Evolutionary conservation across 306 rosid genomes (phyloP).

Genomic region (Astragalus membranaceus): DNA sequence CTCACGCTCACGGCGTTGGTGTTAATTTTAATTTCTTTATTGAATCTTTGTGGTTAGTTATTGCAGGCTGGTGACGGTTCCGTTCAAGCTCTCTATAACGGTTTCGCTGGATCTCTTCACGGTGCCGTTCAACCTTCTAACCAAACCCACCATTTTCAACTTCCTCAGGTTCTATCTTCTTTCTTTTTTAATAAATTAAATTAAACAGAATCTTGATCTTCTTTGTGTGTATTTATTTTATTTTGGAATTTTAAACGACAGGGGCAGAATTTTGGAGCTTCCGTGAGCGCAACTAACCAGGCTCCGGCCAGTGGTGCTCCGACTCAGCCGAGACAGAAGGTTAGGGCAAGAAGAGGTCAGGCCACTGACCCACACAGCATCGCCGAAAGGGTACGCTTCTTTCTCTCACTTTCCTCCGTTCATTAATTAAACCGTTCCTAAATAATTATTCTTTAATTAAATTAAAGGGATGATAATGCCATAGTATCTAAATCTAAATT

Average conservation of each 20-base stretch:
- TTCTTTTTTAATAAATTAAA: background rate
- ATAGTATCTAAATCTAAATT: no score
- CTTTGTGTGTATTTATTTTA: background rate
- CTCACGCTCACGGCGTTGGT: background rate
- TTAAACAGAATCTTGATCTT: background rate
- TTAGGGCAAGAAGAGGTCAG: constrained; percentile 94
- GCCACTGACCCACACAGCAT: constrained; percentile 99
- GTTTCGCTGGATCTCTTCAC: constrained; percentile 56
- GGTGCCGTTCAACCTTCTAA: constrained; percentile 25
- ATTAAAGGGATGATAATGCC: no score
- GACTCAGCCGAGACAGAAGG: constrained; percentile 80
- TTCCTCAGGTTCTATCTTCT: constrained; percentile 35
- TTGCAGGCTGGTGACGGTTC: constrained; percentile 38
- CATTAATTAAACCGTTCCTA: background rate
- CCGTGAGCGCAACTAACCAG: constrained; percentile 37
- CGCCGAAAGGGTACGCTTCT: constrained; percentile 73
- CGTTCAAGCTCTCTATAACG: constrained; percentile 50
- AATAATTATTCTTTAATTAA: no score
- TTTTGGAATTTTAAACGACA: background rate
- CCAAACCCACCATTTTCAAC: constrained; percentile 57
- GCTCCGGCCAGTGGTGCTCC: constrained; percentile 39
- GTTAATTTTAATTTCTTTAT: background rate
- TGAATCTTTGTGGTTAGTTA: background rate
- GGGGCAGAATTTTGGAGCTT: constrained; percentile 45
- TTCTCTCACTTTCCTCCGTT: background rate